phyloP scores from a whole-genome alignment of 2,329 filamentous ascomycete species.

The Helotiales sp. region DNA sequence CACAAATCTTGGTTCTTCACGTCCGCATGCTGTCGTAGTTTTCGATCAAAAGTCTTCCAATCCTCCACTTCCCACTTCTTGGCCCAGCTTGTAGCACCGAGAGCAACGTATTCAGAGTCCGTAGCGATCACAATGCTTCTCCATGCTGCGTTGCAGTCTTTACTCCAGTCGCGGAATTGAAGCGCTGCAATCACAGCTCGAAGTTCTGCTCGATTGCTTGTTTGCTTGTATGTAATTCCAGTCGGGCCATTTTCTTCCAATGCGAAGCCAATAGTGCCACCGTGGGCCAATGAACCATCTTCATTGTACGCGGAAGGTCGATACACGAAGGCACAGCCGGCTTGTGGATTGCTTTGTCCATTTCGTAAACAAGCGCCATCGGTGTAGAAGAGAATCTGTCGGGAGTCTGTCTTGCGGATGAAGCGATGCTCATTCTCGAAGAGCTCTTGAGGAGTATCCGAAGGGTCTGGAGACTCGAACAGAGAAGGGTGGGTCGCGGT shows the following conservation, averaged over 20 bases:
- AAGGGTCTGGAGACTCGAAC: slow-evolving; percentile 1
- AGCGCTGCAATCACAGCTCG: slow-evolving; percentile 58
- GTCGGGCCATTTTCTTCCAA: slow-evolving; percentile 52
- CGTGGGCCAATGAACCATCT: slow-evolving; percentile 12
- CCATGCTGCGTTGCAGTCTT: slow-evolving; percentile 46
- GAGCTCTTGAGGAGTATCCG: neutral
- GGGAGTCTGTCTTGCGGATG: slow-evolving; percentile 42
- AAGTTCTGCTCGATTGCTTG: slow-evolving; percentile 60
- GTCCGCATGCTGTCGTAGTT: neutral
- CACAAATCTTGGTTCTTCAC: slow-evolving; percentile 60
- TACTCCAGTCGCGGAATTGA: slow-evolving; percentile 49
- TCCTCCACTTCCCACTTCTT: slow-evolving; percentile 50
- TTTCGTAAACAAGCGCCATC: slow-evolving; percentile 54
- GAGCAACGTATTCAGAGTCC: slow-evolving; percentile 56
- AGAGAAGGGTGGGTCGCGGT: neutral
- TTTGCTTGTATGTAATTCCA: slow-evolving; percentile 47
- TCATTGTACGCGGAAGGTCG: slow-evolving; percentile 26
- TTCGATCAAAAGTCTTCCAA: slow-evolving; percentile 49
- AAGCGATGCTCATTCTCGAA: slow-evolving; percentile 25
- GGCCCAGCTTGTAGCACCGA: slow-evolving; percentile 51
- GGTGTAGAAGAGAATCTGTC: slow-evolving; percentile 49
- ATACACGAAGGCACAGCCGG: slow-evolving; percentile 49
- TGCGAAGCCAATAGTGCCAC: slow-evolving; percentile 39
- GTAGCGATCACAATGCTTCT: slow-evolving; percentile 56
- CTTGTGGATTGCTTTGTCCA: slow-evolving; percentile 45